Base-by-base conservation (phyloP, 2,329 filamentous ascomycete genomes). In the Penicillium sp. region DNA sequence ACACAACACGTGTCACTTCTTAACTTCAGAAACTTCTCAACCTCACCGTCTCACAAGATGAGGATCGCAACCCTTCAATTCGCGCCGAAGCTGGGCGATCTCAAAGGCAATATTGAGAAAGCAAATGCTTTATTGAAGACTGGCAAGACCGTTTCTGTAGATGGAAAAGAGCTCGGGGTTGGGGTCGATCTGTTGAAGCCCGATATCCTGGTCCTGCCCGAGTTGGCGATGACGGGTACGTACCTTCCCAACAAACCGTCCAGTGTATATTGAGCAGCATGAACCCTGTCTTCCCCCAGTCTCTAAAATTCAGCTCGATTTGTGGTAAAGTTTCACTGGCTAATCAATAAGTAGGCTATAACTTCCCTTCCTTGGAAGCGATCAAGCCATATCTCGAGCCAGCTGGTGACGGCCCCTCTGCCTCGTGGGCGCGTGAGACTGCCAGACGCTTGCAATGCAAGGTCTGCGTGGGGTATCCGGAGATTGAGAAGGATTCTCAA, bases 401-500 rank as follows among this genome's bases (percentile, higher is more conserved):
- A n/a, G 83, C 81, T 27, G 78, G 80, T 15, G 67, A 77, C 8
- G 86, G 86, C 0, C 76, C 78, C 13, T 82, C 80, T 17, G 82
- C 83, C 12, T 68, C 76, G 64, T 88, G 86, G 86, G 86, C 85
- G 3, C 76, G 77, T 21, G 73, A 78, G 49, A 83, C 80, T 13
- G 86, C 86, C n/a, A 72, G 69, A 42, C 77, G 79, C 29, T 75
- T 85, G 52, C 72, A 75, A 33, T 87, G 84, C 68, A 81, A 83
- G 58, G 84, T 88, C n/a, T 85, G 83, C 36, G 79, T 87, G 41
- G 86, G 86, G 29, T 88, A 88, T 63, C 85, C 86, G 0, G 86
- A 88, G 62, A 68, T 79, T 15, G 71, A 68, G 43, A 55, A 47
- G 31, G 49, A 54, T 35, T 45, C 41, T 1, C 19, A 53, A 21